phyloP scores from a whole-genome alignment of 345 rosid species.

The Angophora floribunda region DNA sequence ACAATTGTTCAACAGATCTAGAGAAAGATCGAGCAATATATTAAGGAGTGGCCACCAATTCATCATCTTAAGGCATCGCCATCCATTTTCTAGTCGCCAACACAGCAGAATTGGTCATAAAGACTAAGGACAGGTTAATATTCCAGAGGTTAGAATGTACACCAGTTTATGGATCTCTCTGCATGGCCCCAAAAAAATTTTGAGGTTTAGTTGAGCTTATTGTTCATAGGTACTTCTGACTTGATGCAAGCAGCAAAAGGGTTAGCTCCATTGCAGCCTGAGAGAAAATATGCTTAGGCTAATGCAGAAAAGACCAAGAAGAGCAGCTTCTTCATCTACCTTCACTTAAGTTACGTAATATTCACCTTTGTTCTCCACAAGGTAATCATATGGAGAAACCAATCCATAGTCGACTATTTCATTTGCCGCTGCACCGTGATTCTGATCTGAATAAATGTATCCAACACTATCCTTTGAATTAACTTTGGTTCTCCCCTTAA shows the following conservation, averaged over 20 bases:
- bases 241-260: background rate
- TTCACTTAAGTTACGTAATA: conserved; percentile 36
- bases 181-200: background rate
- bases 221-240: background rate
- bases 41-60: background rate
- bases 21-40: background rate
- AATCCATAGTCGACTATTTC: conserved; percentile 48
- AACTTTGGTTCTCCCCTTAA: conserved; percentile 58
- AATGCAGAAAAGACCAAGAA: background rate
- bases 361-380: conserved; percentile 50
- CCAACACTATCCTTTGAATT: conserved; percentile 32
- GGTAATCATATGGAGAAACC: conserved; percentile 54
- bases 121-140: background rate
- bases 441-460: conserved; percentile 28
- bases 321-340: background rate
- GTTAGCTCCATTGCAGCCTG: background rate
- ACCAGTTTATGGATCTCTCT: background rate
- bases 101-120: background rate
- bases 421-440: conserved; percentile 27
- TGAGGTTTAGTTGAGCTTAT: conserved; percentile 5
- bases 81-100: background rate
- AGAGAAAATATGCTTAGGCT: background rate
- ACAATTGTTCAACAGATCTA: background rate
- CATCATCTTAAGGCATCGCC: background rate
- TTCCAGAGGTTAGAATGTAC: background rate